Base-by-base conservation (phyloP, 306 rosid genomes). In the Styphnolobium japonicum region DNA sequence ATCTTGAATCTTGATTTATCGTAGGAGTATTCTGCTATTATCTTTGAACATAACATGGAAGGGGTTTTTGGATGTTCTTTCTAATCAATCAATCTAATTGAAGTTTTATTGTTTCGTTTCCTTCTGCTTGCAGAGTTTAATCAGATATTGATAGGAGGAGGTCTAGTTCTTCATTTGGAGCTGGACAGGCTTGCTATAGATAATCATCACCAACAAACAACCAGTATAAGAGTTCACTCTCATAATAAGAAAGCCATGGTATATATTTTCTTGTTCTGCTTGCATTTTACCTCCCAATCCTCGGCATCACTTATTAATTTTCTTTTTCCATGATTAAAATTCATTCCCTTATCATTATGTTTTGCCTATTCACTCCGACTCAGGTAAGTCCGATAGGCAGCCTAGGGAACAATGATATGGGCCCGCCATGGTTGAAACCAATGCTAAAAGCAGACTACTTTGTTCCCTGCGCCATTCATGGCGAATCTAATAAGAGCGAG, bases 401-500 rank as follows among this genome's bases (percentile, higher is more conserved):
- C 73, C 10, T 80, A 7, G 80, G 55, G 21, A 71, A 60, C 11
- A 66, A 62, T 2, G 62, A 71, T 14, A 51, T 64, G 67, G 69
- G 73, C 3, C 90, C 90, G 16, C 57, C 78, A 0, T 87, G 90
- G 90, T 45, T 87, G 33, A 79, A 74, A 31, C 83, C 86, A 53
- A 74, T 87, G 88, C 78, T 87, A 12, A 67, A 58, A 48, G 82
- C 78, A 6, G 63, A 48, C 16, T 87, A 81, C 71, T 87, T 87
- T 46, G 45, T 7, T 31, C 49, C 82, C 14, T 87, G 90, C 57
- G 15, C 70, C 8, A 43, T 75, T 69, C 88, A 87, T 22, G 80
- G 83, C 2, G 78, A 71, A 37, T 75, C 88, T 52, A 75, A 68
- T 29, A 84, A 81, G 67, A 81, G 83, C 36, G 88, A 87, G 72